These are phyloP conservation scores for Rhodotorula diobovata DNA, from an alignment of 768 basidiomycete genomes.

Conservation along the genomic window DNA sequence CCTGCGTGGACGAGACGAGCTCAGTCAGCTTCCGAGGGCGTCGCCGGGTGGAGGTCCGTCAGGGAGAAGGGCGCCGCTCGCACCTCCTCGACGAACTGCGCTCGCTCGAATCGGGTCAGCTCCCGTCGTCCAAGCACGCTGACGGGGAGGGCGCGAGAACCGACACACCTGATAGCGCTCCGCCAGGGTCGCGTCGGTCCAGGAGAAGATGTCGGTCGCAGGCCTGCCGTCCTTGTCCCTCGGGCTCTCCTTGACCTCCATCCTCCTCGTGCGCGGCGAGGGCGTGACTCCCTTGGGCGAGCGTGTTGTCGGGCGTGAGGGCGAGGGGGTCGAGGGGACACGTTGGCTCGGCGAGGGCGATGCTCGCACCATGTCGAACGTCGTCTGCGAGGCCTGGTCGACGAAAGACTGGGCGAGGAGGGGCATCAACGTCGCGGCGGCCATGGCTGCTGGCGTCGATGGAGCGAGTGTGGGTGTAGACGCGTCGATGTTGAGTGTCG, in stretches of 20 bases:
- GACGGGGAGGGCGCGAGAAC: conserved; percentile 54
- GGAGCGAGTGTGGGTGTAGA: neutral
- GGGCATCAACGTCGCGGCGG: conserved; percentile 17
- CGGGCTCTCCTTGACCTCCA: neutral
- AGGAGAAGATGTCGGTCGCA: conserved; percentile 61
- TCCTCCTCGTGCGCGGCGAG: conserved; percentile 3
- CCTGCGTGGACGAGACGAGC: conserved; percentile 50
- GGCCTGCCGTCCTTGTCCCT: neutral
- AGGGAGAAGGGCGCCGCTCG: too few species aligned
- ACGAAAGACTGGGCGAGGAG: conserved; percentile 25
- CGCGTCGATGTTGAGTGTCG: neutral
- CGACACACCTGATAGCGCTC: conserved; percentile 64
- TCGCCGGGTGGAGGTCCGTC: neutral
- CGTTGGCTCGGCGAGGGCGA: neutral
- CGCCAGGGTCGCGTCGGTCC: conserved; percentile 67
- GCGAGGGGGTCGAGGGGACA: neutral
- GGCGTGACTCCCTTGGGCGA: neutral
- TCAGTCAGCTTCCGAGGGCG: conserved; percentile 13
- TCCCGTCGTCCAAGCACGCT: conserved; percentile 40
- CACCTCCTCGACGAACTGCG: conserved; percentile 38
- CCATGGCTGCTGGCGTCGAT: neutral
- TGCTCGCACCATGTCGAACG: neutral
- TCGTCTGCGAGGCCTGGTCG: conserved; percentile 10
- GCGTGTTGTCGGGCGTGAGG: neutral
- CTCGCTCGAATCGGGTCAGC: neutral